Evolutionary conservation across 352 stramenopile species (phyloP).

Genomic region (Globisporangium takayamanum): DNA sequence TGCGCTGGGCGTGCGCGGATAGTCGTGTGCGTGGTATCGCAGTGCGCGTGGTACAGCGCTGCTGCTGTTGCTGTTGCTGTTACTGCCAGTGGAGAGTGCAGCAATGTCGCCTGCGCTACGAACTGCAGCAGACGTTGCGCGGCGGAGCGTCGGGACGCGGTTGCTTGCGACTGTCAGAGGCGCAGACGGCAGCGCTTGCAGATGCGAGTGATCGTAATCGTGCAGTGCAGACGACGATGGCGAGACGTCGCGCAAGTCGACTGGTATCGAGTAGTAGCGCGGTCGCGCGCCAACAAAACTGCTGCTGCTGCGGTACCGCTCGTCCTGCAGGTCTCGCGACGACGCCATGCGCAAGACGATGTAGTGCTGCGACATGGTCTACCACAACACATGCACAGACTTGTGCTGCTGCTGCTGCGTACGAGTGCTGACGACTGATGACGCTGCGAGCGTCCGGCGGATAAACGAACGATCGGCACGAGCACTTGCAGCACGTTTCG

Average conservation of each 20-base stretch:
- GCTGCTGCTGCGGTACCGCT: conserved; percentile 5
- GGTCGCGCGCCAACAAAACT: not conserved
- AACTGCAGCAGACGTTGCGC: conserved; percentile 4
- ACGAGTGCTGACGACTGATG: no score
- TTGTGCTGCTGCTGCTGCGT: not conserved
- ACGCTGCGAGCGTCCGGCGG: no score
- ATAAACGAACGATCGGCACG: no score
- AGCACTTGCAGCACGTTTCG: no score
- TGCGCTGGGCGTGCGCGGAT: not conserved
- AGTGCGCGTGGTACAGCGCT: not conserved
- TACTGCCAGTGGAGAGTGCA: conserved; percentile 1
- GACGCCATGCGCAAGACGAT: conserved; percentile 43
- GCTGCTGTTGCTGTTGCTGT: not conserved
- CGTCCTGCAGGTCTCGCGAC: conserved; percentile 26
- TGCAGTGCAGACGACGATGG: not conserved
- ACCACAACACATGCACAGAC: not conserved
- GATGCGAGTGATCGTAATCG: not conserved
- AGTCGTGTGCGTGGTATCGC: conserved; percentile 1
- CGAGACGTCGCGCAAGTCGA: conserved; percentile 4
- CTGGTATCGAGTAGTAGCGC: conserved; percentile 16
- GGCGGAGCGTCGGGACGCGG: conserved; percentile 8
- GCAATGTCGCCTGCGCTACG: conserved; percentile 9
- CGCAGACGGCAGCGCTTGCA: not conserved
- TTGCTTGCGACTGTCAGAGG: conserved; percentile 6
- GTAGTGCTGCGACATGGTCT: conserved; percentile 36